Evolutionary conservation across 805 yeast species (phyloP).

Genomic region (Saturnispora sekii): DNA sequence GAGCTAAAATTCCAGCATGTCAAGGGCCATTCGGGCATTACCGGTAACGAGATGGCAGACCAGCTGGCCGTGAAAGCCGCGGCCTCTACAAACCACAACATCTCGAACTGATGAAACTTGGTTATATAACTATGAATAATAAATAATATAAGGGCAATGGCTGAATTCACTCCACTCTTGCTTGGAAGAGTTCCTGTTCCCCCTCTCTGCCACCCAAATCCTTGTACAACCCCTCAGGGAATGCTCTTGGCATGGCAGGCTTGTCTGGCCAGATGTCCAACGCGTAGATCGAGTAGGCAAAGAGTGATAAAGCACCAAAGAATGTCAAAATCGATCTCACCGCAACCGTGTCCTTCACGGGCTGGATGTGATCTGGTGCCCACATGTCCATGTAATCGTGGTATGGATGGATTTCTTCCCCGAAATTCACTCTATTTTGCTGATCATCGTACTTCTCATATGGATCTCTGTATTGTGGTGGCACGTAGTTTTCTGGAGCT

Average conservation of each 20-base stretch:
- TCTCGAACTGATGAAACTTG: no score
- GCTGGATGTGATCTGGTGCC: slow-evolving; percentile 71
- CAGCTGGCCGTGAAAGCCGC: slow-evolving; percentile 54
- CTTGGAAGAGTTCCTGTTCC: slow-evolving; percentile 34
- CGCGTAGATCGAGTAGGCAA: slow-evolving; percentile 36
- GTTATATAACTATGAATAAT: not conserved
- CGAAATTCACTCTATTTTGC: slow-evolving; percentile 70
- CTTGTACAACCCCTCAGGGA: slow-evolving; percentile 69
- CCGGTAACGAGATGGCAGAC: slow-evolving; percentile 76
- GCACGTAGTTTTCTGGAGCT: slow-evolving; percentile 45
- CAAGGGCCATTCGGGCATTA: slow-evolving; percentile 57
- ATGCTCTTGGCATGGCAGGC: slow-evolving; percentile 69
- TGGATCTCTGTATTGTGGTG: slow-evolving; percentile 55
- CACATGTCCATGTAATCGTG: slow-evolving; percentile 74
- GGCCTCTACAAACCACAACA: not conserved
- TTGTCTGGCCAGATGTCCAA: slow-evolving; percentile 52
- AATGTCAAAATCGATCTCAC: slow-evolving; percentile 46
- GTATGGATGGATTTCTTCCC: slow-evolving; percentile 61
- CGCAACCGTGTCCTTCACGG: slow-evolving; percentile 53
- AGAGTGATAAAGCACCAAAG: slow-evolving; percentile 37
- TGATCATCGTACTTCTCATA: slow-evolving; percentile 67
- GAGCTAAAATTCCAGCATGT: slow-evolving; percentile 49
- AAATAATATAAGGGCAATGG: not conserved
- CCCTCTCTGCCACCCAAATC: slow-evolving; percentile 57
- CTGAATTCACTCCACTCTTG: slow-evolving; percentile 29